Base-by-base conservation (phyloP, 2,329 filamentous ascomycete genomes). In the Tolypocladium sp. region DNA sequence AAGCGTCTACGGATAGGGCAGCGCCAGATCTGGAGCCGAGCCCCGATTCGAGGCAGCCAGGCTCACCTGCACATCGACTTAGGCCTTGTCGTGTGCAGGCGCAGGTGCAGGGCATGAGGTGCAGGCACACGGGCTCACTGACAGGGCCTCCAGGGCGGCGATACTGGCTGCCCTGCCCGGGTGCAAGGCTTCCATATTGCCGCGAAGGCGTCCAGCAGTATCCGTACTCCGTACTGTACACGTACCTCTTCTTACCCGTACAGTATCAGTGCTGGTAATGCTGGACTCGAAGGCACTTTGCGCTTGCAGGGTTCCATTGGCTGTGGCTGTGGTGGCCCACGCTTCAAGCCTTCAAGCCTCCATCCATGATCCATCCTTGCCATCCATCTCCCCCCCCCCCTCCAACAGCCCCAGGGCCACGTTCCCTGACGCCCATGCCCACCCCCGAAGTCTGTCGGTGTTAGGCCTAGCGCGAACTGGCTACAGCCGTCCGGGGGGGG, bases 401-500 rank as follows among this genome's bases (percentile, higher is more conserved):
- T 57, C 42, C 30, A 38, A 22, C 49, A 35, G 38, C n/a, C 42
- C 42, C 55, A 37, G 37, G 38, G 57, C 57, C 57, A 58, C 57
- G 57, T 58, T 58, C 57, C 57, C 57, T 42, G 46, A 51, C 27
- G 37, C 37, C 37, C 44, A 55, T 20, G 22, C 57, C 49, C 49
- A 27, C 57, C 49, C 37, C 57, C 57, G 49, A 58, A 53, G 44
- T 37, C 49, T 58, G 49, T 58, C 57, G 57, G 57, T 53, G 57
- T 55, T 58, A 55, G 57, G 46, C 46, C 57, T 58, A 55, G 57
- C 57, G 57, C 27, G 46, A 54, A 54, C 57, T 54, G 56, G 56
- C 44, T 57, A 41, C 56, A 46, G 56, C 56, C 46, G 57, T n/a
- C 25, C 4, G 35, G 46, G 56, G 56, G 40, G 41, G 56, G n/a